Percentiles rank a stretch among this genome's conserved stretches.
Conservation (phyloP, 306 rosid genomes). For the Sesbania bispinosa region DNA sequence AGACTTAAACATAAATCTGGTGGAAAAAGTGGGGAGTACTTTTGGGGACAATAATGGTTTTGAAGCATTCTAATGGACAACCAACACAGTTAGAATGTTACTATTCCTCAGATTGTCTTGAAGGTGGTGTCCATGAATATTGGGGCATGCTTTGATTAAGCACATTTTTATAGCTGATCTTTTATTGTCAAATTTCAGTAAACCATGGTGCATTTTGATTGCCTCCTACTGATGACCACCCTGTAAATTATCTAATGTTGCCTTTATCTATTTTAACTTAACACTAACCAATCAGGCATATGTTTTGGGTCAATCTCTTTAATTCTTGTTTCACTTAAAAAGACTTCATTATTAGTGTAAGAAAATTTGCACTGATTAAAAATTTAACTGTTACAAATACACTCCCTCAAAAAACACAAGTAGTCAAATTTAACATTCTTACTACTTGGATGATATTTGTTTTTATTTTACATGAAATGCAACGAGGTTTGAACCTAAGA, state of each 20-base stretch:
- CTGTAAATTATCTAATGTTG: no score
- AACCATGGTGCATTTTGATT: background rate
- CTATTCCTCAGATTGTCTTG: no score
- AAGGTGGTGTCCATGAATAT: no score
- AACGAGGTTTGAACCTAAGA: no score
- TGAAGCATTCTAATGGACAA: conserved; percentile 4
- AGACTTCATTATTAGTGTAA: no score
- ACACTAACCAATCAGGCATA: background rate
- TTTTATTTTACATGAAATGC: no score
- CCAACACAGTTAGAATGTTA: background rate
- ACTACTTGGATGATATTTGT: no score
- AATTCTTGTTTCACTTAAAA: background rate
- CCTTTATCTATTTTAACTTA: background rate
- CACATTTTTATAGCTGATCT: background rate
- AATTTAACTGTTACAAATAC: no score
- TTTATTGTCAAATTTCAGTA: background rate
- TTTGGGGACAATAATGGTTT: conserved; percentile 35
- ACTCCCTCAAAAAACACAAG: no score
- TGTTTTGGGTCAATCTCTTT: background rate
- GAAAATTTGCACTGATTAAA: no score
- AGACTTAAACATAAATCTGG: conserved; percentile 71
- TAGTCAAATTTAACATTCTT: no score
- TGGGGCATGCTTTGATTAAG: no score
- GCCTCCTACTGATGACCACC: background rate
- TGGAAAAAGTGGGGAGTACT: conserved; percentile 90